Conservation (phyloP, 2,329 filamentous ascomycete genomes). For the Fusarium annulatum region DNA sequence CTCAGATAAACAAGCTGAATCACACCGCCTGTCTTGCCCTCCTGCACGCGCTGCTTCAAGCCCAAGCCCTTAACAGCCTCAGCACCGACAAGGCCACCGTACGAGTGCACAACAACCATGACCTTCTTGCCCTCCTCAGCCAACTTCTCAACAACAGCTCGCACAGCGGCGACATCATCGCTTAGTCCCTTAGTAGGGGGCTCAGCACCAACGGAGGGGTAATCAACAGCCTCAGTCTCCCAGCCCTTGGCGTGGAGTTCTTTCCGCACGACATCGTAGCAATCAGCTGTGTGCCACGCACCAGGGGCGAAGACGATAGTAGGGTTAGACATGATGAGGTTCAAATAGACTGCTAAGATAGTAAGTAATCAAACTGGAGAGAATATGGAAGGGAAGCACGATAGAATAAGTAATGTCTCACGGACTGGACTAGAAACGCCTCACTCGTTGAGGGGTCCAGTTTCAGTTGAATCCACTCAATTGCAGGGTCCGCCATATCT, state of each 20-base stretch:
- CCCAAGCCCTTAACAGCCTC: conserved; percentile 3
- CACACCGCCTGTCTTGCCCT: conserved; percentile 13
- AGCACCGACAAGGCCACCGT: conserved; percentile 14
- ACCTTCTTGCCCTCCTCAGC: conserved; percentile 1
- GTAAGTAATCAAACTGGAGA: neutral
- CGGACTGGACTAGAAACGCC: too few relatives aligned
- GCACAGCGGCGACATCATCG: neutral
- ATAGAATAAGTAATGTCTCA: neutral
- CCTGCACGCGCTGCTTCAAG: conserved; percentile 4
- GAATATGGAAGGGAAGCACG: neutral
- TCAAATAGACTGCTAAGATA: neutral
- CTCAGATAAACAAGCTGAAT: conserved; percentile 8
- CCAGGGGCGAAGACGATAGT: conserved; percentile 16
- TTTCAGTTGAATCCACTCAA: neutral
- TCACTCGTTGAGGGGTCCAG: neutral
- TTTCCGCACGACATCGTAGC: conserved; percentile 7
- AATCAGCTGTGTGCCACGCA: conserved; percentile 14
- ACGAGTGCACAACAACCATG: conserved; percentile 17
- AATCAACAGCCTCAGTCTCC: conserved; percentile 11
- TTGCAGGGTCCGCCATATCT: neutral
- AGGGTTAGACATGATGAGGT: neutral
- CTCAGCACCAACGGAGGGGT: conserved; percentile 18
- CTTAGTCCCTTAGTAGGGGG: conserved; percentile 3
- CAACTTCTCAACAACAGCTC: neutral
- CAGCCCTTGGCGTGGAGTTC: neutral